Evolutionary conservation across 2,329 filamentous ascomycete genomes (phyloP), one percentile per base, ranked within the genome.

Genomic region (Aspergillus ochraceus): DNA sequence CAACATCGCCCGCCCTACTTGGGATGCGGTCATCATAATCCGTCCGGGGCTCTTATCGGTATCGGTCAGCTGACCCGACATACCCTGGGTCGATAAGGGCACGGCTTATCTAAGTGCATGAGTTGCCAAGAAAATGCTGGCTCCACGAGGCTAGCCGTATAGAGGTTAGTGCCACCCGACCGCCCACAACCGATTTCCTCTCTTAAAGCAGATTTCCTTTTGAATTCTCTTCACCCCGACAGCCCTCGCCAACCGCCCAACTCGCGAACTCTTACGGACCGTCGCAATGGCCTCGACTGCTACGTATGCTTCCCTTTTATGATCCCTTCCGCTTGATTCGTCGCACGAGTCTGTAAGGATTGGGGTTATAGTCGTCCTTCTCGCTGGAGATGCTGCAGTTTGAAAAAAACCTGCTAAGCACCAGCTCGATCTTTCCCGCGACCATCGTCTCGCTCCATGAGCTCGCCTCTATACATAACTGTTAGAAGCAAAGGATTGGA

Each of bases 341-440:
- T 68, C 69, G 58, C 62, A 67, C 64, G 69, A 70, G 74, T 62
- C 70, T 76, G 79, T 82, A 80, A 81, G 82, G 82, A 58, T 76
- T 80, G 80, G 83, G 86, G 88, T 76, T 80, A 90, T 91, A 91
- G 89, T 90, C 86, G 90, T 91, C 88, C 88, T 90, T 80, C 87
- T 91, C 86, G 88, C 90, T 92, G 88, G 88, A 84, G 76, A 80
- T 77, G 79, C 78, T 77, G 70, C 70, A 71, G 71, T 71, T 64
- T 64, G 63, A 64, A 64, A 68, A 68, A 61, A 66, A 69, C 71
- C 67, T 29, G 72, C 76, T 78, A 70, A 78, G 81, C 81, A 83
- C 87, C 88, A 92, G 90, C 89, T 92, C 90, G 89, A 92, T 90
- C 78, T 81, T 83, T 91, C 90, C 84, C 77, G 65, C 64, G 65